These are phyloP conservation scores for Blastocystis sp. DNA, from an alignment of 352 stramenopile genomes.

Conservation along the genomic window DNA sequence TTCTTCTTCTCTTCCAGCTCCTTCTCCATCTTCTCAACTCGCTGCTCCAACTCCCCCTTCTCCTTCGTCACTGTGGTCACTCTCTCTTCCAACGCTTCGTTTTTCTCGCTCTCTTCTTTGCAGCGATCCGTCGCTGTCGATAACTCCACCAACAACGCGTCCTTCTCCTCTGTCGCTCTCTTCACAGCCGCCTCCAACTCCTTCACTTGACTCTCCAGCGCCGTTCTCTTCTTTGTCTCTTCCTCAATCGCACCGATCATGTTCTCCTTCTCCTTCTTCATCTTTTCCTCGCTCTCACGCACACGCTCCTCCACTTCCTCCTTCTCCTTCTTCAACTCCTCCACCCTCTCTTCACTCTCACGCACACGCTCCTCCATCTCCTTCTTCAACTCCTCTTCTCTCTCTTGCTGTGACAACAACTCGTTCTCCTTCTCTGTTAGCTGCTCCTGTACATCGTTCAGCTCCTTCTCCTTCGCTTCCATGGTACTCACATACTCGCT, in stretches of 20 bases:
- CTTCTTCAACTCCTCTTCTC: not conserved
- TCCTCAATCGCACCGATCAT: too few relatives aligned
- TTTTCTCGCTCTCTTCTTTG: too few relatives aligned
- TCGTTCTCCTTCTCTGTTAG: not conserved
- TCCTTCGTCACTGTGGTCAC: not conserved
- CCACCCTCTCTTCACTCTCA: not conserved
- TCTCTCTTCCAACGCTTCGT: too few relatives aligned
- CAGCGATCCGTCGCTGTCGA: too few relatives aligned
- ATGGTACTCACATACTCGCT: too few relatives aligned
- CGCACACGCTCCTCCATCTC: not conserved
- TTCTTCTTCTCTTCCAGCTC: too few relatives aligned
- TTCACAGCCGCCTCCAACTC: not conserved
- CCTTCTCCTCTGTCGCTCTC: not conserved
- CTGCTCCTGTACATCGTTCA: constrained; percentile 12
- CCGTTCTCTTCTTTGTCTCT: too few relatives aligned
- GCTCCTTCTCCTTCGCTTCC: not conserved
- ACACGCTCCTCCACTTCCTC: too few relatives aligned
- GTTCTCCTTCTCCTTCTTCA: too few relatives aligned
- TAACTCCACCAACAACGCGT: too few relatives aligned
- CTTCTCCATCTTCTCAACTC: too few relatives aligned
- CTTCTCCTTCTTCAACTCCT: constrained; percentile 11
- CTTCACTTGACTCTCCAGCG: constrained; percentile 17
- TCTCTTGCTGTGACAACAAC: not conserved
- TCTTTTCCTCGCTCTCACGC: too few relatives aligned
- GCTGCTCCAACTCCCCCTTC: not conserved